Evolutionary conservation across 2,329 filamentous ascomycete genomes (phyloP).

Genomic region (Lomentospora prolificans): DNA sequence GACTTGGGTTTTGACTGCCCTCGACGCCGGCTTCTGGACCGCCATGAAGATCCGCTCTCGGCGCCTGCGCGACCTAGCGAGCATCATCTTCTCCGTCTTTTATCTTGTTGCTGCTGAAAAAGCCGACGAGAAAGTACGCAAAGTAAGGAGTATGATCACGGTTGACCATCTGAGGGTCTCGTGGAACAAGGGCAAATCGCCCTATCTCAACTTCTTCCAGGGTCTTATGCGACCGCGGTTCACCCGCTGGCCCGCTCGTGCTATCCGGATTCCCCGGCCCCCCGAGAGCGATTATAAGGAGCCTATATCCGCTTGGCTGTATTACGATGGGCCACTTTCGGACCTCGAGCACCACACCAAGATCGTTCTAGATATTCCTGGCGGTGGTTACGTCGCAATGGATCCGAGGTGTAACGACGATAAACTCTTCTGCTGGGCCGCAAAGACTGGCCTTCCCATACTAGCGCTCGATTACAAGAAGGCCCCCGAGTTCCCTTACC

Average conservation of each 20-base stretch:
- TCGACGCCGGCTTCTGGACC: slow-evolving; percentile 97
- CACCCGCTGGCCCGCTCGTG: slow-evolving; percentile 70
- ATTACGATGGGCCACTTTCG: slow-evolving; percentile 80
- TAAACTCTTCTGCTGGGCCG: slow-evolving; percentile 86
- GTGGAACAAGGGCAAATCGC: slow-evolving; percentile 91
- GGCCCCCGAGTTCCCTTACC: slow-evolving; percentile 40
- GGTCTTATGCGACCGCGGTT: slow-evolving; percentile 66
- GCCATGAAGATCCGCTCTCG: slow-evolving; percentile 81
- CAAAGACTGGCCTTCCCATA: slow-evolving; percentile 77
- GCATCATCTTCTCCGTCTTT: slow-evolving; percentile 76
- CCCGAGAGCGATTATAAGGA: slow-evolving; percentile 71
- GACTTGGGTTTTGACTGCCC: slow-evolving; percentile 89
- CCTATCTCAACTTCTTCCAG: slow-evolving; percentile 68
- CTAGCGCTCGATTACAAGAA: slow-evolving; percentile 77
- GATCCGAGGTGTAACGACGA: slow-evolving; percentile 90
- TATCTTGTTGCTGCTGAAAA: slow-evolving; percentile 89
- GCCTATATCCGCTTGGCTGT: slow-evolving; percentile 78
- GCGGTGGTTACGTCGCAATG: slow-evolving; percentile 96
- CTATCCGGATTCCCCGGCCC: slow-evolving; percentile 76
- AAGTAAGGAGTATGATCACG: slow-evolving; percentile 76
- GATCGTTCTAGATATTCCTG: slow-evolving; percentile 80
- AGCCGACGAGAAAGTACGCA: slow-evolving; percentile 92
- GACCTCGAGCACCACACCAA: slow-evolving; percentile 67
- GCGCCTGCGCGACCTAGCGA: slow-evolving; percentile 72
- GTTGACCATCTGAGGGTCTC: slow-evolving; percentile 85